Evolutionary conservation across 2,329 filamentous ascomycete species (phyloP), one percentile per base, ranked within the genome.

Genomic region (Emericellopsis cladophorae): DNA sequence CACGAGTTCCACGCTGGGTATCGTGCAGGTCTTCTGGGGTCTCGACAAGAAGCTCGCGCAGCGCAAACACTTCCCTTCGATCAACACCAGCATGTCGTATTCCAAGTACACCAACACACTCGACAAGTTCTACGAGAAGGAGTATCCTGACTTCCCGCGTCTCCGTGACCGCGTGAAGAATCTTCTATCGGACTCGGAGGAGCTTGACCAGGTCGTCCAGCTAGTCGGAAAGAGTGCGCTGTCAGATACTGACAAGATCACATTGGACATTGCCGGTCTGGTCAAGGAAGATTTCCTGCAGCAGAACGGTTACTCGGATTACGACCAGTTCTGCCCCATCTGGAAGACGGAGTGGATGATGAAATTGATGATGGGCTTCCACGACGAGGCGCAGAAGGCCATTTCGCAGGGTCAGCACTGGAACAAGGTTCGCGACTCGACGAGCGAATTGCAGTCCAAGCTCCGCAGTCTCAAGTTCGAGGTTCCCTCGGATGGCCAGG

Each of bases 271-370:
- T 47, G 85, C 92, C 15, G 81, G 78, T 15, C 69, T 98, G 51
- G 70, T 98, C 65, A 98, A 98, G 77, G 92, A 98, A 58, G 92
- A 98, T 61, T 98, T 98, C 70, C 62, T 98, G 59, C 92, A 98
- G 67, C 92, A 98, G 64, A 98, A 98, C 68, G 92, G 92, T 48
- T 98, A 98, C 77, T 92, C 84, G 51, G 87, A 96, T 65, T 96
- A 98, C 61, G 92, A 98, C 59, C 89, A 96, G 68, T 98, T 94
- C 79, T 98, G 92, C 59, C 92, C 92, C 39, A 76, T 98, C 56
- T 98, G 92, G 92, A 98, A 98, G 81, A 98, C 92, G 0, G 84
- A 94, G 62, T 98, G 92, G 82, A 96, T 98, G 92, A 98, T 98
- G 92, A 95, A 94, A 76, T 83, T 87, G 48, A 96, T 98, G 80